These are phyloP conservation scores for Clohesyomyces aquaticus DNA, from an alignment of 495 filamentous ascomycete species.

Conservation along the genomic window DNA sequence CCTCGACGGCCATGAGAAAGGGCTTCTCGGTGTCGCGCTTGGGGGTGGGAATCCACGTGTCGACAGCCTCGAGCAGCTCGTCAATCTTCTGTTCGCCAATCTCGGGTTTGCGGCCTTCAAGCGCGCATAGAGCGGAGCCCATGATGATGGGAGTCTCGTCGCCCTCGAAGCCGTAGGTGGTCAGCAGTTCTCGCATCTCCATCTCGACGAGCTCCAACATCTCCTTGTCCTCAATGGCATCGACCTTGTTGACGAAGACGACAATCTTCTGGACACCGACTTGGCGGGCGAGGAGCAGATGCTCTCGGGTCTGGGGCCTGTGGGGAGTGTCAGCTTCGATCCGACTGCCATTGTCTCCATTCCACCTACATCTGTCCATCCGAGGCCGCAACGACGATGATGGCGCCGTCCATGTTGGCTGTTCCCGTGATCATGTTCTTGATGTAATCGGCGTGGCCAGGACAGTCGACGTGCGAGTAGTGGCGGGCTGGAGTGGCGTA, in stretches of 20 bases:
- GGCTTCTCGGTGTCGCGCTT: slow-evolving; percentile 91
- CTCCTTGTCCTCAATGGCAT: slow-evolving; percentile 92
- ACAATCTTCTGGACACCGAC: slow-evolving; percentile 97
- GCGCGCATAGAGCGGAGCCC: slow-evolving; percentile 92
- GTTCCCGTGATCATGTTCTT: slow-evolving; percentile 99
- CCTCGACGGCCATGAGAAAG: slow-evolving; percentile 98
- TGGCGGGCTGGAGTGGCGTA: slow-evolving; percentile 89
- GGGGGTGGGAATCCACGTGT: slow-evolving; percentile 95
- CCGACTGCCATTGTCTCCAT: neutral
- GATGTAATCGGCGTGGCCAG: slow-evolving; percentile 99
- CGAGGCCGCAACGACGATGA: slow-evolving; percentile 97
- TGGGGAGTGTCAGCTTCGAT: slow-evolving; percentile 23
- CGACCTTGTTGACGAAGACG: slow-evolving; percentile 99
- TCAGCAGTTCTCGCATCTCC: slow-evolving; percentile 98
- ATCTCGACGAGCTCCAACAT: slow-evolving; percentile 99
- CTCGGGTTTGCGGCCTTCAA: slow-evolving; percentile 85
- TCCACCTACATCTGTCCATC: slow-evolving; percentile 90
- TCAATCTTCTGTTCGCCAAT: slow-evolving; percentile 86
- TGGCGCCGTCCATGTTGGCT: slow-evolving; percentile 95
- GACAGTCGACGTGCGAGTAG: slow-evolving; percentile 99
- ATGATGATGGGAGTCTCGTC: slow-evolving; percentile 96
- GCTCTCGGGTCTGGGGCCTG: slow-evolving; percentile 96
- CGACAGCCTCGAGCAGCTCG: slow-evolving; percentile 84
- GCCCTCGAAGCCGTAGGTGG: slow-evolving; percentile 92
- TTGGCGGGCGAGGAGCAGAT: slow-evolving; percentile 95